Percentiles rank a stretch among this genome's conserved stretches.
Evolutionary conservation across 108 stramenopile species (phyloP).

Genomic region (Fistulifera solaris): DNA sequence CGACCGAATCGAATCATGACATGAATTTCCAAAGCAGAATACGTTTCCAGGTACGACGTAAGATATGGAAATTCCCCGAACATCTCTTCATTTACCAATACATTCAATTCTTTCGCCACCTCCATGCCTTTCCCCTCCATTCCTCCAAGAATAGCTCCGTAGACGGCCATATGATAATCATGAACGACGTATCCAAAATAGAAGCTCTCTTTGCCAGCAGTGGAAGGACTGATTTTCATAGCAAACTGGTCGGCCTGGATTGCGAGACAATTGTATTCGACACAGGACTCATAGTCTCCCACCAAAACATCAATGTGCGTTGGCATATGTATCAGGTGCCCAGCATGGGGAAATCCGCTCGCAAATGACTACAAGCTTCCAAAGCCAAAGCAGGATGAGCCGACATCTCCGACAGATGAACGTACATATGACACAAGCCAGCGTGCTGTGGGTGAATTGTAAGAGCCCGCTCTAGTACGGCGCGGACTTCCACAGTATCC

Average conservation of each 20-base stretch:
- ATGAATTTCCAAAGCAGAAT: constrained; percentile 74
- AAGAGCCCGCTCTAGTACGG: constrained; percentile 52
- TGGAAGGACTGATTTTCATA: constrained; percentile 51
- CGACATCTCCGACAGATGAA: constrained; percentile 83
- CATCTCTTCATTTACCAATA: constrained; percentile 46
- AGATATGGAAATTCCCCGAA: constrained; percentile 64
- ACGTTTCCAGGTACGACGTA: constrained; percentile 68
- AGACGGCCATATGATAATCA: constrained; percentile 77
- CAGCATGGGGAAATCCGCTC: constrained; percentile 68
- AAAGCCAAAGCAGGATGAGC: constrained; percentile 55
- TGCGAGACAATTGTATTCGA: constrained; percentile 56
- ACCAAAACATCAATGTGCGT: constrained; percentile 85
- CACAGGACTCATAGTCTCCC: constrained; percentile 76
- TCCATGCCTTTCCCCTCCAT: constrained; percentile 69
- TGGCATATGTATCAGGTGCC: constrained; percentile 76
- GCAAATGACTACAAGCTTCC: constrained; percentile 43
- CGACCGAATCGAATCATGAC: constrained; percentile 80
- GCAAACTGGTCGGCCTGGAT: constrained; percentile 60
- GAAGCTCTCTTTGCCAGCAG: constrained; percentile 63
- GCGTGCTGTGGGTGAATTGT: constrained; percentile 55
- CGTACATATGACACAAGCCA: constrained; percentile 80
- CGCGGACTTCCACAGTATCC: constrained; percentile 48
- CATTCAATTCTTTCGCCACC: constrained; percentile 40
- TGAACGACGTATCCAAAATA: constrained; percentile 86
- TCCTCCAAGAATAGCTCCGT: constrained; percentile 73